Conservation (phyloP, 2,329 filamentous ascomycete species). For the Stemphylium beticola region DNA sequence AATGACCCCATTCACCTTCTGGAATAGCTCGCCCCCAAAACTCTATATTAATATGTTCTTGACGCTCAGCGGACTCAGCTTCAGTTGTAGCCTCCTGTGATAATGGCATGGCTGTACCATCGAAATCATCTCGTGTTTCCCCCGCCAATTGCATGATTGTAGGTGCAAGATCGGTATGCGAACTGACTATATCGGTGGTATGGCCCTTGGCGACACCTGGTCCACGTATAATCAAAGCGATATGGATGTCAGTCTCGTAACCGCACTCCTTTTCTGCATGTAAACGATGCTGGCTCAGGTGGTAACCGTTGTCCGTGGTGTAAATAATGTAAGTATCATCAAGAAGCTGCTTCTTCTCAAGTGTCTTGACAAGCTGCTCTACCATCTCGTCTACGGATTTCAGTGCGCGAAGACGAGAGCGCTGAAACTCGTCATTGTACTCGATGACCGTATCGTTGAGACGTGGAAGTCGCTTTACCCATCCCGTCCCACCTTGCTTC, state of each 20-base stretch:
- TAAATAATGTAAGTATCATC: constrained; percentile 54
- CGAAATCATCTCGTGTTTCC: not conserved
- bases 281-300: constrained; percentile 46
- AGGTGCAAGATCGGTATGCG: not conserved
- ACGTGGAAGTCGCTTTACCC: not conserved
- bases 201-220: not conserved
- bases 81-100: not conserved
- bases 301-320: constrained; percentile 47
- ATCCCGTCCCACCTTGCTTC: not conserved
- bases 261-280: constrained; percentile 31
- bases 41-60: not conserved
- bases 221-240: not conserved
- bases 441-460: not conserved
- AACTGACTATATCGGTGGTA: not conserved
- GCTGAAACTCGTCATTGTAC: not conserved
- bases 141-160: not conserved
- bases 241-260: not conserved
- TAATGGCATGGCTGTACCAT: not conserved
- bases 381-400: constrained; percentile 62
- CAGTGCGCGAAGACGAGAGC: constrained; percentile 50
- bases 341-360: constrained; percentile 51
- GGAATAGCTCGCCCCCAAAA: not conserved
- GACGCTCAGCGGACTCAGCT: not conserved
- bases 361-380: constrained; percentile 49
- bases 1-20: not conserved